These are phyloP conservation scores for Epichloe hybrida DNA, from an alignment of 2,329 filamentous ascomycete species.

Conservation along the genomic window DNA sequence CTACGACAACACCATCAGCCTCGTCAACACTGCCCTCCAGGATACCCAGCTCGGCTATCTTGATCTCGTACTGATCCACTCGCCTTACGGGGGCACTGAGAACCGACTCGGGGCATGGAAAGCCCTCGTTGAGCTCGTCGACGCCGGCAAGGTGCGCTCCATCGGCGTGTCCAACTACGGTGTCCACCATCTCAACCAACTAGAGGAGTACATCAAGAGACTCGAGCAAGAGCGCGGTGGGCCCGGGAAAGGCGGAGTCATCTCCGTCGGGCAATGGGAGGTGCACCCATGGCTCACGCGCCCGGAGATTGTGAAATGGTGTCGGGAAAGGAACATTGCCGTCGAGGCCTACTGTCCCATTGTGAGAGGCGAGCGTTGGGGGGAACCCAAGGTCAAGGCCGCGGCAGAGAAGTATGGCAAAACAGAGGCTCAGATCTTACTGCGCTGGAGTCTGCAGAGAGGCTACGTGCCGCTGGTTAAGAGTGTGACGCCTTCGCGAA, in stretches of 20 bases:
- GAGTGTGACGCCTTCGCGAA: slow-evolving; percentile 54
- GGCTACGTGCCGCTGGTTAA: slow-evolving; percentile 61
- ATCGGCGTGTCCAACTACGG: slow-evolving; percentile 55
- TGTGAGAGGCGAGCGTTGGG: slow-evolving; percentile 54
- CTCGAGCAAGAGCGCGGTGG: slow-evolving; percentile 48
- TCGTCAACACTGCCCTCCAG: slow-evolving; percentile 49
- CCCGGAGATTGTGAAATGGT: slow-evolving; percentile 71
- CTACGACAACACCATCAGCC: slow-evolving; percentile 51
- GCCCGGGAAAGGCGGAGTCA: slow-evolving; percentile 51
- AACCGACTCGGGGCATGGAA: slow-evolving; percentile 47
- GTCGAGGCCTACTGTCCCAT: slow-evolving; percentile 52
- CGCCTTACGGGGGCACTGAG: slow-evolving; percentile 43
- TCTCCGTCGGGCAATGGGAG: slow-evolving; percentile 81
- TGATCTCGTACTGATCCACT: slow-evolving; percentile 51
- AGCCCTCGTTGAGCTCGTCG: slow-evolving; percentile 49
- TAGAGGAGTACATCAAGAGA: slow-evolving; percentile 44
- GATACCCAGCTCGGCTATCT: slow-evolving; percentile 52
- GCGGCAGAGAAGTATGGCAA: slow-evolving; percentile 61
- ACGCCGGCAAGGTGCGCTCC: slow-evolving; percentile 46
- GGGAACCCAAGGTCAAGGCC: slow-evolving; percentile 51
- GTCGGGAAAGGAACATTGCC: slow-evolving; percentile 45
- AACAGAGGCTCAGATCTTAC: slow-evolving; percentile 60
- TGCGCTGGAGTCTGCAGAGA: slow-evolving; percentile 75
- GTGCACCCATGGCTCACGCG: slow-evolving; percentile 78
- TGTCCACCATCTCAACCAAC: slow-evolving; percentile 46